Conservation (phyloP, 2,329 filamentous ascomycete species). For the Diaporthe humulicola region DNA sequence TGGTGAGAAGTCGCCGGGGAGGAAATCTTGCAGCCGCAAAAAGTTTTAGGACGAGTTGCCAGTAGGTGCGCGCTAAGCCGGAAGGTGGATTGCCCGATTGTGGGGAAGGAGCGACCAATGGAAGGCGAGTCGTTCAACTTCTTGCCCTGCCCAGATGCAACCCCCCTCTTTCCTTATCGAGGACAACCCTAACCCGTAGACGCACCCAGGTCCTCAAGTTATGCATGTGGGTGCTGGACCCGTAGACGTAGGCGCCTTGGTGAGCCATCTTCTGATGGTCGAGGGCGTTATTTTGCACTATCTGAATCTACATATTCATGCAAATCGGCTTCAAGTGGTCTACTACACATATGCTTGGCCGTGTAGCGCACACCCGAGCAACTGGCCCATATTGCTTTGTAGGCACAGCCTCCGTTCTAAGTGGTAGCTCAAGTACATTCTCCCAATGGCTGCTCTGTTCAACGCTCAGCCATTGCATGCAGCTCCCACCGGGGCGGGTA, state of each 20-base stretch:
- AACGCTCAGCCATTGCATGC: neutral
- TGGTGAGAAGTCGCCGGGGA: conserved; percentile 31
- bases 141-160: neutral
- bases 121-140: neutral
- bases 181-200: neutral
- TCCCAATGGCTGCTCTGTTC: neutral
- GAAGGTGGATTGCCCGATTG: conserved; percentile 32
- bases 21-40: conserved; percentile 15
- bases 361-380: no score
- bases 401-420: neutral
- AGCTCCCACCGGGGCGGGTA: neutral
- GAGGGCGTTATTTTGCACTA: neutral
- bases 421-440: neutral
- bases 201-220: neutral
- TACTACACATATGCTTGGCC: no score
- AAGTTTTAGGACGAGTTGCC: conserved; percentile 20
- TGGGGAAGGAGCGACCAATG: conserved; percentile 15
- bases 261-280: neutral
- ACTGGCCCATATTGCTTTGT: neutral
- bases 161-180: neutral
- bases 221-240: neutral
- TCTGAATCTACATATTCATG: neutral
- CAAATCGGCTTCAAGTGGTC: neutral
- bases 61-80: conserved; percentile 21
- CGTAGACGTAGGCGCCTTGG: neutral